Conservation (phyloP, 2,329 filamentous ascomycete genomes). For the Hortaea werneckii region DNA sequence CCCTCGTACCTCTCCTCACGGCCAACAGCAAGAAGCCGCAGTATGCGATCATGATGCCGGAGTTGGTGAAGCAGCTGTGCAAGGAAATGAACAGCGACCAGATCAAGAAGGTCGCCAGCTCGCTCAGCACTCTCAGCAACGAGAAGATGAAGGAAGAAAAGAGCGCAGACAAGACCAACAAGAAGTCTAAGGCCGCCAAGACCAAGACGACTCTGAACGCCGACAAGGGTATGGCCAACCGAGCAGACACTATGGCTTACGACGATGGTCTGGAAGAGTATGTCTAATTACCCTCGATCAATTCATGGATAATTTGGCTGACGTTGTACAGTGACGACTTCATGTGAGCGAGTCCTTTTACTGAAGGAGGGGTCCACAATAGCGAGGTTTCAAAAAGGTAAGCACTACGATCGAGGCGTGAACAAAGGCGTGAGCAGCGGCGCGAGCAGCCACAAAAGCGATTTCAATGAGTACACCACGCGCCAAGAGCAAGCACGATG, state of each 20-base stretch:
- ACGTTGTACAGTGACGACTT: slow-evolving; percentile 51
- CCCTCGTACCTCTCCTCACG: slow-evolving; percentile 67
- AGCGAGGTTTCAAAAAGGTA: neutral
- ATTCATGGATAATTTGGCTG: neutral
- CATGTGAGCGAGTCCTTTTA: slow-evolving; percentile 44
- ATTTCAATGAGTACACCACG: neutral
- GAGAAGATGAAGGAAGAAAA: slow-evolving; percentile 99
- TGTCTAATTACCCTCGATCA: slow-evolving; percentile 33
- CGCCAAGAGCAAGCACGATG: neutral
- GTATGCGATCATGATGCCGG: slow-evolving; percentile 80
- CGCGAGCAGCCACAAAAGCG: too few relatives aligned
- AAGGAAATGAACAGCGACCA: slow-evolving; percentile 85
- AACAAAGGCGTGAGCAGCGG: too few relatives aligned
- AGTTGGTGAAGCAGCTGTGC: slow-evolving; percentile 77
- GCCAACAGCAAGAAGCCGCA: slow-evolving; percentile 77
- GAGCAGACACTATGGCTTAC: slow-evolving; percentile 66
- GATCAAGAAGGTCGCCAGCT: slow-evolving; percentile 90
- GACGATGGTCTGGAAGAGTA: slow-evolving; percentile 75
- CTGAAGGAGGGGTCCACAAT: neutral
- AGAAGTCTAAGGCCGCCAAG: slow-evolving; percentile 96
- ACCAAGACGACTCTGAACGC: slow-evolving; percentile 78
- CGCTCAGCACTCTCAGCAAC: slow-evolving; percentile 80
- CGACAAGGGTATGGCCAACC: slow-evolving; percentile 43
- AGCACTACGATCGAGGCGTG: neutral
- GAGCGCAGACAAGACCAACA: slow-evolving; percentile 80